Base-by-base conservation (phyloP, 2,329 filamentous ascomycete genomes). In the Colletotrichum tabaci region DNA sequence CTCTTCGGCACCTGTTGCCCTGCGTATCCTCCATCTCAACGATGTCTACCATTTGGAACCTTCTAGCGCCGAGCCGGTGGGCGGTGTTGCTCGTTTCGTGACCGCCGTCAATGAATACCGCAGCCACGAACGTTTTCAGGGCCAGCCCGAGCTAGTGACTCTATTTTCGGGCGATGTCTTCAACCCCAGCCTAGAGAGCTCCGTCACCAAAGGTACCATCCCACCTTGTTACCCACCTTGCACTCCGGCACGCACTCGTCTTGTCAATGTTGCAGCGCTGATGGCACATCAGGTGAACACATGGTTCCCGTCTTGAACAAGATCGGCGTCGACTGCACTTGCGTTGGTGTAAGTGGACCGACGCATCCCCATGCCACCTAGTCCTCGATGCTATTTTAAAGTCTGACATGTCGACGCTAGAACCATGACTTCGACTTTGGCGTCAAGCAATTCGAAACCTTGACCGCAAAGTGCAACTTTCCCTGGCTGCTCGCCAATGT, bases 341-440 rank as follows among this genome's bases (percentile, higher is more conserved):
- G 93, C 79, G 87, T 97, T 61, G 94, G 94, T 71, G 92, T 94
- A 85, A 78, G 90, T 87, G 74, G 73, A 44, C 61, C 67, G 46
- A 56, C 26, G 61, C 52, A 1, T 4, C 8, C 10, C 42, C 23
- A 44, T 47, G 5, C 46, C 15, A 30, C 2, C 66, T 9, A 35
- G 9, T 9, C 9, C 30, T 72, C 74, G 35, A 74, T 66, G 42
- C 16, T 56, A 68, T 71, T 64, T 73, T n/a, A 69, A 69, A 38
- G 26, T 38, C 47, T 66, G 42, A 75, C 70, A 15, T 50, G 35
- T 16, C 50, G 15, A 30, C 0, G 52, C 35, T 73, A 94, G 88
- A 98, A 98, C 79, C 95, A 98, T 80, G 95, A 98, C 79, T 90
- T 98, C 65, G 95, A 98, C 83, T 98, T 98, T 81, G 95, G 95